Percentiles rank a stretch among this genome's conserved stretches.
Conservation (phyloP, 2,329 filamentous ascomycete genomes). For the Sphaerulina musiva region DNA sequence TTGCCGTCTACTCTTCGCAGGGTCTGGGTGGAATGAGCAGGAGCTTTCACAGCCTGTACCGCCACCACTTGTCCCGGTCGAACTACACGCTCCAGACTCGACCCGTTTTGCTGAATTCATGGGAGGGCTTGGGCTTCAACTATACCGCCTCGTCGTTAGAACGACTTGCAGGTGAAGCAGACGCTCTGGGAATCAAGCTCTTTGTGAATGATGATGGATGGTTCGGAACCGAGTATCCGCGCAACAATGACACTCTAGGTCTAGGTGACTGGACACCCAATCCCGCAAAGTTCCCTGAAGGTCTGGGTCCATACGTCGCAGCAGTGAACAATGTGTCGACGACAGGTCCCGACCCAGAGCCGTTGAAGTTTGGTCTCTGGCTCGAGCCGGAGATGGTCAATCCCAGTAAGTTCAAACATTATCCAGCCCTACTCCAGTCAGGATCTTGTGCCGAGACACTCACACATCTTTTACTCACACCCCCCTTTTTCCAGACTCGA, state of each 20-base stretch:
- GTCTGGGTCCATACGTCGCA: constrained; percentile 47
- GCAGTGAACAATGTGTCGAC: constrained; percentile 45
- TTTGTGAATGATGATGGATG: constrained; percentile 63
- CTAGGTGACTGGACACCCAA: constrained; percentile 60
- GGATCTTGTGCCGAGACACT: too few species aligned
- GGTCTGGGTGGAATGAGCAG: constrained; percentile 59
- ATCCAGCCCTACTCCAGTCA: too few species aligned
- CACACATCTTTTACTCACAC: too few species aligned
- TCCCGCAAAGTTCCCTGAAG: constrained; percentile 52
- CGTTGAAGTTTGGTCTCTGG: constrained; percentile 59
- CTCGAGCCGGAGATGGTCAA: constrained; percentile 65
- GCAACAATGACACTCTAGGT: constrained; percentile 51
- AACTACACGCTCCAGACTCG: constrained; percentile 48
- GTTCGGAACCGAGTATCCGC: constrained; percentile 59
- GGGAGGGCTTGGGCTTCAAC: constrained; percentile 57
- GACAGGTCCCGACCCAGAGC: constrained; percentile 41
- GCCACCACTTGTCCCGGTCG: constrained; percentile 54
- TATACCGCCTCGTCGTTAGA: constrained; percentile 53
- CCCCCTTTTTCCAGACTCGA: constrained; percentile 40
- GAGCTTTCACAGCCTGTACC: constrained; percentile 55
- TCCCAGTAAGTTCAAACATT: constrained; percentile 32
- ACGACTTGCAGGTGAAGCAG: constrained; percentile 50
- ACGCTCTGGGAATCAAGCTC: constrained; percentile 54
- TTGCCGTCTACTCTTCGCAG: constrained; percentile 53
- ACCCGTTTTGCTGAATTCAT: constrained; percentile 57